Evolutionary conservation across 2,329 filamentous ascomycete species (phyloP).

Genomic region (Mycosphaerella sp.): DNA sequence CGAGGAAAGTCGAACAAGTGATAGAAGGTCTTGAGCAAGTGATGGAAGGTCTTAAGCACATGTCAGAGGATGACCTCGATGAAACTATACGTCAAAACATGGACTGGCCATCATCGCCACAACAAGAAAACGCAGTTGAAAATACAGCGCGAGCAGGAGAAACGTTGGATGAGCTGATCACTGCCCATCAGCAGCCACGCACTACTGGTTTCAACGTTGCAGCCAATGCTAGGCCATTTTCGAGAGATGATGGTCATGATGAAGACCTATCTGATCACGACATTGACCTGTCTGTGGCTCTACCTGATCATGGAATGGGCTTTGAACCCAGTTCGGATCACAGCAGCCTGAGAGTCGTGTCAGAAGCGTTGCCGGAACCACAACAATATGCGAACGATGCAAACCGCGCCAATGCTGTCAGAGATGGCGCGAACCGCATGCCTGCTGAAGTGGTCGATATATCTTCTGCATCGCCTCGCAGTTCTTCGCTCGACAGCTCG

Average conservation of each 20-base stretch:
- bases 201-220: background rate
- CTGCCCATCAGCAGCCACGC: background rate
- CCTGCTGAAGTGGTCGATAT: background rate
- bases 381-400: background rate
- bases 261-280: background rate
- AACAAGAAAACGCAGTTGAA: background rate
- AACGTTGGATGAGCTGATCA: background rate
- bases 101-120: conserved; percentile 16
- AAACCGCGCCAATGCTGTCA: background rate
- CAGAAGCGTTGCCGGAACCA: background rate
- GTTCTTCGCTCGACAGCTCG: conserved; percentile 3
- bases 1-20: background rate
- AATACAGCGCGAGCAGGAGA: background rate
- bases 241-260: background rate
- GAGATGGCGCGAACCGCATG: background rate
- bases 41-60: background rate
- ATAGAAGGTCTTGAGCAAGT: background rate
- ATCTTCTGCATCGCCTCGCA: conserved; percentile 8
- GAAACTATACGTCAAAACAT: conserved; percentile 10
- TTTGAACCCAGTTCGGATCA: conserved; percentile 2
- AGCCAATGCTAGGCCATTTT: background rate
- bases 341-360: background rate
- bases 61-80: conserved; percentile 4
- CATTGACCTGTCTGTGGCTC: conserved; percentile 1
- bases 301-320: conserved; percentile 1